A percentile compares a stretch with the other conserved stretches of the same genome.
Evolutionary conservation across 179 eudicot genomes (phyloP).

Genomic region (Corrigiola litoralis): DNA sequence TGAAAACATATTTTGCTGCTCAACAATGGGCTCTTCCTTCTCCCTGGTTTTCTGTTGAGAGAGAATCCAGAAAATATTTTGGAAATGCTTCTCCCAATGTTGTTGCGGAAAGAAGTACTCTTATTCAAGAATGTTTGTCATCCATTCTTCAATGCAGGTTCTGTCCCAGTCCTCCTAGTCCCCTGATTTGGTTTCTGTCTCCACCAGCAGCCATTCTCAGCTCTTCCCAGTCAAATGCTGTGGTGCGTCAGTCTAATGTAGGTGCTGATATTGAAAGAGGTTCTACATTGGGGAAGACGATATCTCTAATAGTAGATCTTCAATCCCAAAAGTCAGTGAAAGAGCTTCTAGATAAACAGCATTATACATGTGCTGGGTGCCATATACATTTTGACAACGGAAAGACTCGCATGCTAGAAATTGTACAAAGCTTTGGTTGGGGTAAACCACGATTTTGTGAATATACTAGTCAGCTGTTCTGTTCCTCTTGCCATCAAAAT

Average conservation of each 20-base stretch:
- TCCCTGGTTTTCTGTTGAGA: constrained; percentile 74
- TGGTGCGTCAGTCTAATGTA: constrained; percentile 25
- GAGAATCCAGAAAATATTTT: constrained; percentile 75
- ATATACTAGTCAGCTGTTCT: constrained; percentile 87
- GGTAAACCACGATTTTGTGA: constrained; percentile 95
- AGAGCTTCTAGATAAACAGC: constrained; percentile 77
- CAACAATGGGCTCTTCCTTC: constrained; percentile 76
- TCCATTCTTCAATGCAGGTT: constrained; percentile 50
- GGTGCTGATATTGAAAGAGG: constrained; percentile 23
- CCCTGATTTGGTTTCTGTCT: constrained; percentile 68
- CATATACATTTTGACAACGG: constrained; percentile 73
- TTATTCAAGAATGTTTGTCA: constrained; percentile 77
- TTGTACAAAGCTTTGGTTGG: constrained; percentile 80
- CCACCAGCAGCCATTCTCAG: constrained; percentile 44
- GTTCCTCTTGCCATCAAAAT: constrained; percentile 82
- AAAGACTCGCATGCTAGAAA: constrained; percentile 62
- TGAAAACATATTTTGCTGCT: constrained; percentile 57
- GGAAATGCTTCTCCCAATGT: constrained; percentile 85
- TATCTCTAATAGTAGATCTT: constrained; percentile 70
- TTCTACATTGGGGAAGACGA: constrained; percentile 62
- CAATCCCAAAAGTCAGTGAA: constrained; percentile 54
- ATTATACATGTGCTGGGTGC: constrained; percentile 89
- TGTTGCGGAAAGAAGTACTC: constrained; percentile 69
- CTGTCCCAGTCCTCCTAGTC: constrained; percentile 42
- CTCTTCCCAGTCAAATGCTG: constrained; percentile 45